Percentiles rank a stretch among this genome's conserved stretches.
phyloP scores from a whole-genome alignment of 2,329 filamentous ascomycete genomes.

The Claviceps arundinis region DNA sequence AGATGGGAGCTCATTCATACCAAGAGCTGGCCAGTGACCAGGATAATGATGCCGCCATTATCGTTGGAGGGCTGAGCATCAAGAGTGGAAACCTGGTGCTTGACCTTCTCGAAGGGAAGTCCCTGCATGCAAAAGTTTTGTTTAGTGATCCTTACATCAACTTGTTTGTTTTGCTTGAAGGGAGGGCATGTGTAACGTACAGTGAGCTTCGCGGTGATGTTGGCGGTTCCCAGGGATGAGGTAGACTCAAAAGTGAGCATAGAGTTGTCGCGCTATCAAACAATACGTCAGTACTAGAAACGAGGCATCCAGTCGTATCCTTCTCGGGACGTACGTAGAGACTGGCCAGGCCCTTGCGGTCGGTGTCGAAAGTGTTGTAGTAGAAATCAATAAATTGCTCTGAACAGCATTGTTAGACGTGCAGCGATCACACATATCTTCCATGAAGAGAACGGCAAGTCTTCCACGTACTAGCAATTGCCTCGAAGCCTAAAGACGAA shows the following conservation, averaged over 20 bases:
- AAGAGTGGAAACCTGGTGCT: constrained; percentile 62
- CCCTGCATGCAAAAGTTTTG: constrained; percentile 31
- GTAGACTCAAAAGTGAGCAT: constrained; percentile 86
- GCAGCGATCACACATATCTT: neutral
- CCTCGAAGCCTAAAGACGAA: constrained; percentile 26
- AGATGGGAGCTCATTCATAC: constrained; percentile 35
- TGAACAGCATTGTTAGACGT: constrained; percentile 22
- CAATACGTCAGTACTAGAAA: constrained; percentile 2
- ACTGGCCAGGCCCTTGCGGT: constrained; percentile 48
- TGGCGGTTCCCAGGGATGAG: constrained; percentile 46
- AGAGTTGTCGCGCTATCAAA: constrained; percentile 59
- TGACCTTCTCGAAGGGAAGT: constrained; percentile 70
- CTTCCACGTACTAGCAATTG: constrained; percentile 31
- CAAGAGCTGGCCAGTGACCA: constrained; percentile 76
- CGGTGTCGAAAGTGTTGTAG: constrained; percentile 72
- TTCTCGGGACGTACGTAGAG: constrained; percentile 68
- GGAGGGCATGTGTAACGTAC: constrained; percentile 36
- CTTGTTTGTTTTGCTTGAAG: neutral
- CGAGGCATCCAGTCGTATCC: neutral
- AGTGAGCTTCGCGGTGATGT: constrained; percentile 68
- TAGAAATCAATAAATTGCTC: constrained; percentile 84
- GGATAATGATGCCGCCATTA: constrained; percentile 61
- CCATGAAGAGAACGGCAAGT: neutral
- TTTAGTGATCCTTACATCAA: constrained; percentile 1
- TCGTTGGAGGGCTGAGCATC: constrained; percentile 66